These are phyloP conservation scores for Canavalia ensiformis DNA, from an alignment of 306 rosid genomes.

Conservation along the genomic window DNA sequence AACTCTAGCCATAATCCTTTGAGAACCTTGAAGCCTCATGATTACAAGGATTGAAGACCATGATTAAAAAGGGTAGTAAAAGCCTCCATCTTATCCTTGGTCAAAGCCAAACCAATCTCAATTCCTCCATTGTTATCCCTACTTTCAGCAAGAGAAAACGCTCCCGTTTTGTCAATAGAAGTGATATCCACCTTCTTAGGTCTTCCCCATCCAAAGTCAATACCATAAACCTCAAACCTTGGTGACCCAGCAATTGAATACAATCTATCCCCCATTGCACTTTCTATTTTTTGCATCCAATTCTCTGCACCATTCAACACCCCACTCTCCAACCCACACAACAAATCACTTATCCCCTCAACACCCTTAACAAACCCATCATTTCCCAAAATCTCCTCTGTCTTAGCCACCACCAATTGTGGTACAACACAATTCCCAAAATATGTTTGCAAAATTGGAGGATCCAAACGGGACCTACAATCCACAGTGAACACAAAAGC, in stretches of 20 bases:
- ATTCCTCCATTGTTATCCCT: conserved; percentile 45
- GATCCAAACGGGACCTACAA: conserved; percentile 50
- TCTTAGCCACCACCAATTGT: not conserved
- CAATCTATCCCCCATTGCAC: not conserved
- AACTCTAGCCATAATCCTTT: too few relatives aligned
- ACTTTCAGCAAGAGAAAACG: conserved; percentile 50
- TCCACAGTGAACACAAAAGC: conserved; percentile 46
- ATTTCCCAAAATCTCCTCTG: not conserved
- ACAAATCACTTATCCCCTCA: conserved; percentile 31
- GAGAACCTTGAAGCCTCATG: too few relatives aligned
- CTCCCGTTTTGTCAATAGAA: conserved; percentile 49
- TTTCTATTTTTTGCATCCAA: not conserved
- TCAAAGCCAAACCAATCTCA: conserved; percentile 56
- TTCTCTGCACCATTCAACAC: conserved; percentile 38
- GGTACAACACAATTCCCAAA: conserved; percentile 59
- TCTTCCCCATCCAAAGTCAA: conserved; percentile 72
- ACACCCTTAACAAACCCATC: conserved; percentile 38
- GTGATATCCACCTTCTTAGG: conserved; percentile 57
- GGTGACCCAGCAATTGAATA: conserved; percentile 60
- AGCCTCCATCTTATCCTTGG: conserved; percentile 39
- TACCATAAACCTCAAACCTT: conserved; percentile 55
- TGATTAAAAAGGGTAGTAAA: conserved; percentile 33
- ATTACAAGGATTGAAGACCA: conserved; percentile 40
- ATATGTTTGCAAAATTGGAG: conserved; percentile 45
- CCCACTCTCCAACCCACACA: conserved; percentile 34